A percentile compares a stretch with the other conserved stretches of the same genome.
These are phyloP conservation scores for Lanmaoa rubissima DNA, from an alignment of 768 basidiomycete genomes.

Conservation along the genomic window DNA sequence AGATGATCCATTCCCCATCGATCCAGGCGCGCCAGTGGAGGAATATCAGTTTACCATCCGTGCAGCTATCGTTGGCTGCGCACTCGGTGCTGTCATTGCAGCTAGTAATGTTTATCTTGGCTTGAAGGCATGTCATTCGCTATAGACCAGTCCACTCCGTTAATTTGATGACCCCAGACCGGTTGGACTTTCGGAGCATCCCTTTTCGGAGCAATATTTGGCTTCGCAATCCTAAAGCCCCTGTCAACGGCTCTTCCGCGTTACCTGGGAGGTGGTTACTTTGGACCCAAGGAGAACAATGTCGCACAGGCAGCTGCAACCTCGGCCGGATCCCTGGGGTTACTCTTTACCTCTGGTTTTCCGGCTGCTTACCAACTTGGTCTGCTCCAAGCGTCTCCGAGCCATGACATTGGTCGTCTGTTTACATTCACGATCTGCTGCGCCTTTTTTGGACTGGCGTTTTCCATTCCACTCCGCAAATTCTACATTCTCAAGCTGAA, in stretches of 20 bases:
- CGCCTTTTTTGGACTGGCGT: neutral
- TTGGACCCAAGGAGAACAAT: conserved; percentile 3
- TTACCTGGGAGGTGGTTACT: neutral
- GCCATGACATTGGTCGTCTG: neutral
- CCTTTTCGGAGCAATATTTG: conserved; percentile 1
- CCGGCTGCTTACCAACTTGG: neutral
- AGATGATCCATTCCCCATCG: conserved; percentile 1
- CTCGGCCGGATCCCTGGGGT: neutral
- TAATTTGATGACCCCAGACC: neutral
- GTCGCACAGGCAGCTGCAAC: neutral
- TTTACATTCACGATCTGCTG: neutral
- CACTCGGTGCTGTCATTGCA: neutral
- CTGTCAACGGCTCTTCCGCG: neutral
- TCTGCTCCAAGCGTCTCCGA: neutral
- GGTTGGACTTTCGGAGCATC: conserved; percentile 1
- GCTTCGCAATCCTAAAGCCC: conserved; percentile 1
- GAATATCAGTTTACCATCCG: neutral
- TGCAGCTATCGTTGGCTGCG: neutral
- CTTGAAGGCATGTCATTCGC: neutral
- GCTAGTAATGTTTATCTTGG: neutral
- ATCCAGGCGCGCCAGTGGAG: neutral
- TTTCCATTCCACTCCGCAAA: neutral
- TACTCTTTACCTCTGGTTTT: neutral
- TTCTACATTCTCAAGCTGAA: neutral
- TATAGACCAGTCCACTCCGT: no score